A percentile compares a stretch with the other conserved stretches of the same genome.
phyloP scores from a whole-genome alignment of 768 basidiomycete genomes.

The Fomitopsis pulvina region DNA sequence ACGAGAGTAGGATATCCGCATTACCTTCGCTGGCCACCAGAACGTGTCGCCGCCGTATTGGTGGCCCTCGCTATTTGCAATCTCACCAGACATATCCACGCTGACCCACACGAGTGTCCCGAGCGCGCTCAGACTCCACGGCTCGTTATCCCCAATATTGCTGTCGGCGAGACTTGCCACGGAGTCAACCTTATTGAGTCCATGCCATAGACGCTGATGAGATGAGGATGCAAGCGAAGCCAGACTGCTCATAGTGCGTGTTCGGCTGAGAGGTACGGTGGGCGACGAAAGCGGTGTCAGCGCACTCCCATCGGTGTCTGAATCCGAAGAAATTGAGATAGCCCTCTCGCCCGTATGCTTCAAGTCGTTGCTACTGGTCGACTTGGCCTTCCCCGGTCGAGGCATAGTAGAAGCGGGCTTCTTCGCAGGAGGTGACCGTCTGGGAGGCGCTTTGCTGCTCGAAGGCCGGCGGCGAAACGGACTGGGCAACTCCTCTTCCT shows the following conservation, averaged over 20 bases:
- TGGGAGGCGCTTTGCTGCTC: neutral
- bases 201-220: neutral
- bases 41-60: conserved; percentile 24
- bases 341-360: neutral
- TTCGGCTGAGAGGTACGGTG: neutral
- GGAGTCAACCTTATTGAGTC: too few species aligned
- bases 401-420: neutral
- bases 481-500: neutral
- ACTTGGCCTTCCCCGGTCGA: neutral
- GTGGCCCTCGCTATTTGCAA: conserved; percentile 3
- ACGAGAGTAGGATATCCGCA: conserved; percentile 14
- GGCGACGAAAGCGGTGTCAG: neutral
- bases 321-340: neutral
- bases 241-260: neutral
- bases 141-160: neutral
- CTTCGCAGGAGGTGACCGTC: neutral
- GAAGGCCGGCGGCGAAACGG: neutral
- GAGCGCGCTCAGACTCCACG: conserved; percentile 3
- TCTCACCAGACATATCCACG: conserved; percentile 13
- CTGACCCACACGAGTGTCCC: conserved; percentile 21
- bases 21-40: conserved; percentile 74
- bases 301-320: neutral
- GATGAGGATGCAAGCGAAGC: neutral
- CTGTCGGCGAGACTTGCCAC: neutral
- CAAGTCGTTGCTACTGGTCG: neutral